A percentile compares a stretch with the other conserved stretches of the same genome.
Evolutionary conservation across 2,329 filamentous ascomycete genomes (phyloP).

Genomic region (Ilyonectria robusta): DNA sequence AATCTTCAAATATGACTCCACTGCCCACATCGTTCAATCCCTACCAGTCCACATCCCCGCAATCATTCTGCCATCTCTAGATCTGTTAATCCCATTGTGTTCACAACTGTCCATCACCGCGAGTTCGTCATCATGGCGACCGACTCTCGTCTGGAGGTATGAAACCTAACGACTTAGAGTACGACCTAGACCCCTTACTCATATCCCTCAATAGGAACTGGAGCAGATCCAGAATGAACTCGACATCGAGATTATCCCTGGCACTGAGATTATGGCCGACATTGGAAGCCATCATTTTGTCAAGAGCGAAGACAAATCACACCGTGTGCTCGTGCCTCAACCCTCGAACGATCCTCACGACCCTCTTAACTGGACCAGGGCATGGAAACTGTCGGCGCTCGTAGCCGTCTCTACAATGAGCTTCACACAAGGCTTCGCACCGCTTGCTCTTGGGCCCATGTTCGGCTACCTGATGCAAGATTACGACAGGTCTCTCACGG

Average conservation of each 20-base stretch:
- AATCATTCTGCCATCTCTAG: not conserved
- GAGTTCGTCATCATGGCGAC: conserved; percentile 3
- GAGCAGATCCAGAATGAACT: conserved; percentile 35
- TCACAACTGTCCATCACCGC: not conserved
- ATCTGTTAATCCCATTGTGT: too few species aligned
- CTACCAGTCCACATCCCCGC: not conserved
- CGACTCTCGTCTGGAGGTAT: conserved; percentile 5
- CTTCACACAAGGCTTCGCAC: conserved; percentile 20
- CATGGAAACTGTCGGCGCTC: conserved; percentile 16
- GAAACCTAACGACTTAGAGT: not conserved
- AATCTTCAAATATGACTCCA: not conserved
- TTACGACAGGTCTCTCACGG: conserved; percentile 9
- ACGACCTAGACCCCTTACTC: not conserved
- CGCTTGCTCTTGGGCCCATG: conserved; percentile 7
- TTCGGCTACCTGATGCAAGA: conserved; percentile 14
- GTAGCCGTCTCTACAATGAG: conserved; percentile 17
- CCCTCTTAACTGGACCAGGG: conserved; percentile 11
- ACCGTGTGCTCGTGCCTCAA: conserved; percentile 36
- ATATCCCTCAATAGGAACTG: not conserved
- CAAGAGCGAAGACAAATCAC: conserved; percentile 27
- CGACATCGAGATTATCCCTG: conserved; percentile 34
- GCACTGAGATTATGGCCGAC: conserved; percentile 40
- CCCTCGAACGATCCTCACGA: conserved; percentile 20
- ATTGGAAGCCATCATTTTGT: conserved; percentile 36
- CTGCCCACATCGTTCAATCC: not conserved